Evolutionary conservation across 805 yeast genomes (phyloP), one percentile per base, ranked within the genome.

Genomic region (Cyberlindnera americana): DNA sequence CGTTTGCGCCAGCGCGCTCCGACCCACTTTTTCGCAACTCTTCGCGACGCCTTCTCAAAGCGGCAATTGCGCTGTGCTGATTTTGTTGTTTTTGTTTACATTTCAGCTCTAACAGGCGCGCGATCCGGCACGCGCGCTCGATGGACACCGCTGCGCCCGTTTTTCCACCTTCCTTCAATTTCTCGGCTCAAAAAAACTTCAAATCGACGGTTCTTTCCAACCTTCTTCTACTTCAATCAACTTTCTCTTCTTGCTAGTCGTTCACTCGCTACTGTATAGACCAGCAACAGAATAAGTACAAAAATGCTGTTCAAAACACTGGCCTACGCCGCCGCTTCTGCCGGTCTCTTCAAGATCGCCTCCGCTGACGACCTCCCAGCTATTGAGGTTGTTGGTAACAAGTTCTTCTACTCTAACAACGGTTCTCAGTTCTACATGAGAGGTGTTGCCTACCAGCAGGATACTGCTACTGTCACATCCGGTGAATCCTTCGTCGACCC

Each of bases 401-500:
- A 83, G 62, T 83, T 84, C 57, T 84, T 74, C 71, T 84, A 66
- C 65, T 68, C 84, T 43, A 81, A 80, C 65, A 83, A 83, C 56
- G 91, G 90, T 37, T 76, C 88, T 40, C 90, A 83, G 60, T 84
- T 84, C 59, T 81, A 73, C 63, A 76, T 84, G 55, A 78, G 70
- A 57, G 95, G 93, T 69, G 68, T 84, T 47, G 93, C 93, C 36
- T 84, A 84, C 65, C 95, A 83, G 67, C 78, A 77, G 49, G 81
- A 82, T 60, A 72, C 80, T 26, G 69, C 73, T 32, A 73, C 73
- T 50, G 46, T 68, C 29, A 70, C 78, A 13, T 57, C 60, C 23
- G 69, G 67, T 45, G 49, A 62, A 7, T 47, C 73, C 22, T 81
- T 79, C 53, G 71, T 68, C 41, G 93, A 84, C 69, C 91, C 91